These are phyloP conservation scores for Leccinum rimulosum DNA, from an alignment of 768 basidiomycete genomes.

Conservation along the genomic window DNA sequence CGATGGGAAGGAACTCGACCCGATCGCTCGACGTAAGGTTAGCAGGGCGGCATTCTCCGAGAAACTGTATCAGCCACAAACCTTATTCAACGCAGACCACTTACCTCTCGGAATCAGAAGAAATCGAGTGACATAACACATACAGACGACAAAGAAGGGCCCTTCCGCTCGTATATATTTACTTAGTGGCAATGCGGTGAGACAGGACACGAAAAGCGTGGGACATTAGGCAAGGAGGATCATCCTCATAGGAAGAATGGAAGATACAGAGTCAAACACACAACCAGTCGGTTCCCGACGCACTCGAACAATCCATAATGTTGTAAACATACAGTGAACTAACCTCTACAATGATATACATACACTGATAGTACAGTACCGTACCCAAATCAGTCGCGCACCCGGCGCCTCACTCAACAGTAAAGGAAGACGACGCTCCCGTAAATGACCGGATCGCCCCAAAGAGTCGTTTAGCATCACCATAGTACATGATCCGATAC, in stretches of 20 bases:
- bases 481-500: slow-evolving; percentile 70
- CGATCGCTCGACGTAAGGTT: not conserved
- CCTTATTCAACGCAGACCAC: not conserved
- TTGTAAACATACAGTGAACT: no score
- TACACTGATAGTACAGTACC: not conserved
- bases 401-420: slow-evolving; percentile 31
- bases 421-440: slow-evolving; percentile 62
- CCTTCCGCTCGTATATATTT: no score
- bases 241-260: no score
- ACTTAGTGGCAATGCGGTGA: no score
- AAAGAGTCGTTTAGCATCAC: slow-evolving; percentile 69
- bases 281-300: not conserved
- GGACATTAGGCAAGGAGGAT: no score
- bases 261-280: not conserved
- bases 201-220: no score
- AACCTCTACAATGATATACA: not conserved
- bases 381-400: not conserved
- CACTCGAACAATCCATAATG: not conserved
- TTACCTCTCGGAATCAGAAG: no score
- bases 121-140: no score
- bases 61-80: not conserved
- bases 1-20: not conserved
- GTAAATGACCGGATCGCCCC: slow-evolving; percentile 64
- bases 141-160: no score
- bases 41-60: not conserved